These are phyloP conservation scores for Immersiella caudata DNA, from an alignment of 495 filamentous ascomycete genomes.

Conservation along the genomic window DNA sequence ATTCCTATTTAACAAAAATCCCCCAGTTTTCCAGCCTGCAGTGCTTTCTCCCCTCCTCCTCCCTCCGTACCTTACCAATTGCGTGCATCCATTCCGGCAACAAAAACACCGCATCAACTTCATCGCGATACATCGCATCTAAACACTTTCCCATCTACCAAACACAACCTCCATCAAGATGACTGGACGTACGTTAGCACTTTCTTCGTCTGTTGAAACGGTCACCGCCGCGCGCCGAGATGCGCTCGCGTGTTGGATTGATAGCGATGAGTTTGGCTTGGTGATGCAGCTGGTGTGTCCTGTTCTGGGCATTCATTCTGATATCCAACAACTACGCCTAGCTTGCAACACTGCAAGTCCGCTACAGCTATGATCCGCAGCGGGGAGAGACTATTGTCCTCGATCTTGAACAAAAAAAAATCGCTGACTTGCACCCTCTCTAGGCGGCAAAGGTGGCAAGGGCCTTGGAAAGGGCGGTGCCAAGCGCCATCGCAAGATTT, in stretches of 20 bases:
- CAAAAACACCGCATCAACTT: constrained; percentile 37
- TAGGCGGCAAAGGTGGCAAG: constrained; percentile 84
- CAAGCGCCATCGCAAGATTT: constrained; percentile 99
- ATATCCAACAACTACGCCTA: no score
- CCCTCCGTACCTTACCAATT: constrained; percentile 21
- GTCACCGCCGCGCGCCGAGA: constrained; percentile 26
- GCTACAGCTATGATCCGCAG: no score
- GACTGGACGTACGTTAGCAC: constrained; percentile 88
- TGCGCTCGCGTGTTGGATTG: not conserved
- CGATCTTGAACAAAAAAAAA: not conserved
- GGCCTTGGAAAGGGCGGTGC: constrained; percentile 84
- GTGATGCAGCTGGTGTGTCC: not conserved
- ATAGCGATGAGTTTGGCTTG: not conserved
- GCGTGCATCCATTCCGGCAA: constrained; percentile 23
- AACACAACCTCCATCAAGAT: constrained; percentile 60
- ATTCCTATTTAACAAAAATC: constrained; percentile 27
- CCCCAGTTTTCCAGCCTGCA: constrained; percentile 4
- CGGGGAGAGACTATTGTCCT: not conserved
- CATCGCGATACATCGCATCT: constrained; percentile 34
- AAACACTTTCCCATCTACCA: constrained; percentile 36
- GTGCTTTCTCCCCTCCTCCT: constrained; percentile 7
- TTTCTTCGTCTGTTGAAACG: constrained; percentile 22
- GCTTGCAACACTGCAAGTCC: no score
- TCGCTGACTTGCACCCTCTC: constrained; percentile 22
- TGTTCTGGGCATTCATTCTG: not conserved